Percentiles rank a stretch among this genome's conserved stretches.
Evolutionary conservation across 768 basidiomycete species (phyloP).

Genomic region (Mycena sanguinolenta): DNA sequence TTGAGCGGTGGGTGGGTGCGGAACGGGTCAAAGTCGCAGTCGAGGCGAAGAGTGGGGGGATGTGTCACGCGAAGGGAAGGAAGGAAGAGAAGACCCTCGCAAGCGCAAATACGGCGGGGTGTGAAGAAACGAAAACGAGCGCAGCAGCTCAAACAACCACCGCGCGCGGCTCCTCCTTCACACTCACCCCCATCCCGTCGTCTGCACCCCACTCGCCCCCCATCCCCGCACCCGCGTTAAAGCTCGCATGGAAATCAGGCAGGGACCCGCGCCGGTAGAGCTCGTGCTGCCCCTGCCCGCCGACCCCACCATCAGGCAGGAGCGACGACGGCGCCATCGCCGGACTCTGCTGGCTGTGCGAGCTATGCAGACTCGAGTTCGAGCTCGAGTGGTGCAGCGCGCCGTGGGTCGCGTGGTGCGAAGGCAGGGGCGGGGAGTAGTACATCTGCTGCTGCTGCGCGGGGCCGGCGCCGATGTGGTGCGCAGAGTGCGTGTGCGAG

Average conservation of each 20-base stretch:
- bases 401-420: not conserved
- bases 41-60: not conserved
- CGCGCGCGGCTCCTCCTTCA: conserved; percentile 38
- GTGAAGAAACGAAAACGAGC: too few species aligned
- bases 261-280: conserved; percentile 25
- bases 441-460: too few species aligned
- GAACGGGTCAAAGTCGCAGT: not conserved
- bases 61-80: not conserved
- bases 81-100: too few species aligned
- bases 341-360: too few species aligned
- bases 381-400: conserved; percentile 1
- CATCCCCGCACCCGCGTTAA: not conserved
- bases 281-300: not conserved
- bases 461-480: too few species aligned
- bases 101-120: too few species aligned
- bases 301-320: too few species aligned
- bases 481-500: not conserved
- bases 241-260: conserved; percentile 17
- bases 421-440: too few species aligned
- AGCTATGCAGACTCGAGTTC: not conserved
- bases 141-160: conserved; percentile 24
- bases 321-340: too few species aligned
- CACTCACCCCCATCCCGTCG: not conserved
- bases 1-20: not conserved
- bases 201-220: not conserved